These are phyloP conservation scores for Cercospora zeae-maydis DNA, from an alignment of 2,329 filamentous ascomycete genomes.

Conservation along the genomic window DNA sequence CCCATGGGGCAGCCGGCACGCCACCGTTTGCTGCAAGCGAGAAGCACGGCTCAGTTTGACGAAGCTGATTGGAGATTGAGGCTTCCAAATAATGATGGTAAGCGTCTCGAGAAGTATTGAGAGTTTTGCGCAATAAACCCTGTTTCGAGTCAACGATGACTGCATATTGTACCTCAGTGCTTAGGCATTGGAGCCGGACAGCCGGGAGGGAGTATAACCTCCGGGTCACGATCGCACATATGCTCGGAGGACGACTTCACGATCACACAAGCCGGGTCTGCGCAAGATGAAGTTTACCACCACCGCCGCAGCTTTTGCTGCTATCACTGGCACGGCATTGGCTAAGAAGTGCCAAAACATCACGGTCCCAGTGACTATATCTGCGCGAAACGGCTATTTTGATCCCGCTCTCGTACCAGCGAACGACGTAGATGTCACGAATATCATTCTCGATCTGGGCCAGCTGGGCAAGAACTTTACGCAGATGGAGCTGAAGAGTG, in stretches of 20 bases:
- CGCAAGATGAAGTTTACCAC: slow-evolving; percentile 28
- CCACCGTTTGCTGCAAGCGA: neutral
- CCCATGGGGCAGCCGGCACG: neutral
- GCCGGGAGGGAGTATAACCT: neutral
- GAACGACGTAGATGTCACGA: slow-evolving; percentile 56
- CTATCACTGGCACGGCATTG: slow-evolving; percentile 26
- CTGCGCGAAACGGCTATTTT: slow-evolving; percentile 54
- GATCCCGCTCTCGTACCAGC: slow-evolving; percentile 43
- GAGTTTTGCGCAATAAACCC: neutral
- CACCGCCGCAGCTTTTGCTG: slow-evolving; percentile 23
- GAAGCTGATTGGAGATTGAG: neutral
- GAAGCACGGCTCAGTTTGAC: neutral
- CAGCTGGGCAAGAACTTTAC: slow-evolving; percentile 52
- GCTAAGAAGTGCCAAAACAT: slow-evolving; percentile 48
- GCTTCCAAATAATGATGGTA: neutral
- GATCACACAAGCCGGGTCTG: neutral
- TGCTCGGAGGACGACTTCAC: neutral
- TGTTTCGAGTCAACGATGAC: slow-evolving; percentile 1
- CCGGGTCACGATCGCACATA: neutral
- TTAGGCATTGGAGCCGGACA: neutral
- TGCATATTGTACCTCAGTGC: neutral
- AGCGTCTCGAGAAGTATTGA: neutral
- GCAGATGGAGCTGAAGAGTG: slow-evolving; percentile 44
- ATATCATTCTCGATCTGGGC: slow-evolving; percentile 52
- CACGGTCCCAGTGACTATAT: slow-evolving; percentile 55